Base-by-base conservation (phyloP, 2,329 filamentous ascomycete species). In the Trichoderma asperellum region DNA sequence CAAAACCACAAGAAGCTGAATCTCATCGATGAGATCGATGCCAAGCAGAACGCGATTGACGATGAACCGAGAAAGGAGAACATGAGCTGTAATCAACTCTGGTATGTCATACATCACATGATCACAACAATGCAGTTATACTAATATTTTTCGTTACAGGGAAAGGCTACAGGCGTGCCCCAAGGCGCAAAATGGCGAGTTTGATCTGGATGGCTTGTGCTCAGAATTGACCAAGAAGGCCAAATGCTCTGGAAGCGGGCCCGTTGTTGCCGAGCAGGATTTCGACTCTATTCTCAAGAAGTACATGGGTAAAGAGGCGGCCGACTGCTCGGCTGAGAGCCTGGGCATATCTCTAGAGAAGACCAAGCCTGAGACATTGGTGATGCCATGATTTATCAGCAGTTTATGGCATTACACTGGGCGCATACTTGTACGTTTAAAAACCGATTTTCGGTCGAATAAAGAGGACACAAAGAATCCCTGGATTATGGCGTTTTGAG, bases 191-290 rank as follows among this genome's bases (percentile, higher is more conserved):
- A 92, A 88, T 69, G 94, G 94, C 74, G 94, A 96, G 74, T 93
- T 98, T 73, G 96, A 99, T 74, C 91, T 99, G 60, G 96, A 99
- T 77, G 90, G 91, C 40, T 87, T 99, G 29, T 99, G 96, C 82
- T 92, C 91, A 5, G 94, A 99, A 78, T 88, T 99, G 16, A 92
- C 95, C 73, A 92, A 94, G 79, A 99, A 99, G 83, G 96, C 96
- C 69, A 96, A 95, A 77, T 99, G 96, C 80, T 97, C 94, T 0
- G 92, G 97, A 74, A 91, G 87, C 21, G 95, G 96, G 18, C 93
- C 96, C 14, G 93, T 97, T 21, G 92, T 99, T 29, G 91, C 94
- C 71, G 90, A 97, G 81, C 88, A 89, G 67, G 94, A 98, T 75
- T 97, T 98, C 74, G 92, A 97, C 77, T 88, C 85, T 52, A 91